Evolutionary conservation across 257 asterid genomes (phyloP).

Genomic region (Pogostemon cablin): DNA sequence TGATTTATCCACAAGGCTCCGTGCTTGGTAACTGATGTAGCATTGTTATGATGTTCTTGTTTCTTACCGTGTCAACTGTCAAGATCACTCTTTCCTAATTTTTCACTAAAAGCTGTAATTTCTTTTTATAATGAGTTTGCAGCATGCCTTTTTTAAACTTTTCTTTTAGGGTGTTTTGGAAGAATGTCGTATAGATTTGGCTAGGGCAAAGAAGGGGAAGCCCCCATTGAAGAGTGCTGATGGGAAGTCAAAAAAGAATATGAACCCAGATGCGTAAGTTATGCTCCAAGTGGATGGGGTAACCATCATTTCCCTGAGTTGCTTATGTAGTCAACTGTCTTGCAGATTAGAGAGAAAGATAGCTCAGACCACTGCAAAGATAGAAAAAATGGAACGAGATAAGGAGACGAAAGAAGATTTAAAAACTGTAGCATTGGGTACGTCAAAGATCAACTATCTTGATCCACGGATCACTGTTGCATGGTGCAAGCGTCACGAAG

Average conservation of each 20-base stretch:
- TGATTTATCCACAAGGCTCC: conserved; percentile 3
- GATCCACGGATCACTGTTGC: conserved; percentile 99
- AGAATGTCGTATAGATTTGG: conserved; percentile 67
- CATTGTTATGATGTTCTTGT: background rate
- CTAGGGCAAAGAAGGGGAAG: conserved; percentile 86
- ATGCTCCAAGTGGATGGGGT: conserved; percentile 10
- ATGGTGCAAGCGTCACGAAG: conserved; percentile 98
- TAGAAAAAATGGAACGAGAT: conserved; percentile 82
- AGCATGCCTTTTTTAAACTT: conserved; percentile 21
- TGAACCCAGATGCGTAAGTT: conserved; percentile 85
- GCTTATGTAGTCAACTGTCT: conserved; percentile 29
- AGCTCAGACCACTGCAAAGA: conserved; percentile 66
- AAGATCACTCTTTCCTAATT: background rate
- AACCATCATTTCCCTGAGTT: background rate
- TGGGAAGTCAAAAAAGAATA: conserved; percentile 81
- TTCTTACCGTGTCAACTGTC: background rate
- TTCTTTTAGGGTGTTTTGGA: conserved; percentile 56
- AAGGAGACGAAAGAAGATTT: conserved; percentile 82
- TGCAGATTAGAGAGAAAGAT: conserved; percentile 88
- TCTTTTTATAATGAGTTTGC: background rate
- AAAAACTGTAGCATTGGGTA: conserved; percentile 91
- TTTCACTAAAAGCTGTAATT: background rate
- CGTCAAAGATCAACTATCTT: conserved; percentile 97
- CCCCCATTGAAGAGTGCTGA: conserved; percentile 75
- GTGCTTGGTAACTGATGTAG: background rate